Evolutionary conservation across 306 rosid species (phyloP).

Genomic region (Pyrus bretschneideri): DNA sequence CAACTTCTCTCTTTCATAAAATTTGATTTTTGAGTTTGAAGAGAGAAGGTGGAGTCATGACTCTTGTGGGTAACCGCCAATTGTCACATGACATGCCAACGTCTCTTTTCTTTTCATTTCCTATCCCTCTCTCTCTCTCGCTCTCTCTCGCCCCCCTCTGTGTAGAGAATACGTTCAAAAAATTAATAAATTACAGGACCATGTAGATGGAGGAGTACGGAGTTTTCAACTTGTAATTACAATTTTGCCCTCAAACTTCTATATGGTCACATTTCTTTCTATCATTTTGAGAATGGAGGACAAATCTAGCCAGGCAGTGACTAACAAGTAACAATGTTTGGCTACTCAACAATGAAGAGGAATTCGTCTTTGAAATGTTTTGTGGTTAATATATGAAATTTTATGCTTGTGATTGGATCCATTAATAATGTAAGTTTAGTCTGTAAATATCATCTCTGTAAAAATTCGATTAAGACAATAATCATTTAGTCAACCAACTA

Average conservation of each 20-base stretch:
- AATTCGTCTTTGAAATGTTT: neutral
- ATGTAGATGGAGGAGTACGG: constrained; percentile 10
- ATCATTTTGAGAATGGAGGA: neutral
- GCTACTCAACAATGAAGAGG: neutral
- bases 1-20: neutral
- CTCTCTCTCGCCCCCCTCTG: neutral
- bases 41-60: constrained; percentile 1
- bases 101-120: constrained; percentile 40
- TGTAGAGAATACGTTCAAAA: constrained; percentile 44
- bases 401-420: neutral
- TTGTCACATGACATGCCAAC: constrained; percentile 45
- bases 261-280: neutral
- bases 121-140: neutral
- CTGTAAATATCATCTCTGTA: no score
- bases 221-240: neutral
- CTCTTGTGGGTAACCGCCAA: constrained; percentile 17
- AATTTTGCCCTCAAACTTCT: neutral
- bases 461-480: no score
- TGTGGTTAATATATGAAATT: neutral
- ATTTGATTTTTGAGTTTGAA: constrained; percentile 21
- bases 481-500: neutral
- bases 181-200: constrained; percentile 20
- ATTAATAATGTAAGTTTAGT: neutral
- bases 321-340: neutral
- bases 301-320: neutral